Evolutionary conservation across 208 protist species (phyloP).

Genomic region (Acanthamoeba sp.): DNA sequence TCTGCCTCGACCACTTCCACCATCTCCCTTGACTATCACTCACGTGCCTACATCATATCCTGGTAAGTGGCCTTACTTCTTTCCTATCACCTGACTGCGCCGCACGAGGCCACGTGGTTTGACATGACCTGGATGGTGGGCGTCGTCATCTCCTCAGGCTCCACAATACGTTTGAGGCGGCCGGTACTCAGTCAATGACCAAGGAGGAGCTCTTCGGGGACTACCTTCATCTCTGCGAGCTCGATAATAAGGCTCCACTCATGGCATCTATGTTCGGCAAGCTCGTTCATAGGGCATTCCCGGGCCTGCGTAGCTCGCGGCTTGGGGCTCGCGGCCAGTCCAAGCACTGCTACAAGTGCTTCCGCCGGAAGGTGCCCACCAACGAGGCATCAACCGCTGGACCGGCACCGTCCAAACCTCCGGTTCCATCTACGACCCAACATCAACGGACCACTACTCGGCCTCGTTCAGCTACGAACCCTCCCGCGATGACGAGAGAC

Average conservation of each 20-base stretch:
- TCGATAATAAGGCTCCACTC: neutral
- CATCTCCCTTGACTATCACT: too few relatives aligned
- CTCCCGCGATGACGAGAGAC: too few relatives aligned
- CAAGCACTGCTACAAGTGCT: conserved; percentile 47
- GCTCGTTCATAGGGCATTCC: conserved; percentile 2
- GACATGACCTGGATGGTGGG: too few relatives aligned
- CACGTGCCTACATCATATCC: too few relatives aligned
- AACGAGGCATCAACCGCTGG: neutral
- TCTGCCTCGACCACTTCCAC: too few relatives aligned
- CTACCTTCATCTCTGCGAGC: neutral
- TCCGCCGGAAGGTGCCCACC: neutral
- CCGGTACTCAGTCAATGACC: neutral
- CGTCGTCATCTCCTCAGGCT: neutral
- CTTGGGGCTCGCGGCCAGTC: neutral
- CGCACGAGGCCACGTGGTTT: too few relatives aligned
- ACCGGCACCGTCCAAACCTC: neutral
- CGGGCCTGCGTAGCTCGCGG: neutral
- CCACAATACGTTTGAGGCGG: neutral
- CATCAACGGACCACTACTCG: too few relatives aligned
- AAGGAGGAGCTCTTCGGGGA: neutral
- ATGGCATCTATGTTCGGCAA: conserved; percentile 22
- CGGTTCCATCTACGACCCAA: neutral
- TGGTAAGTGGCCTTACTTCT: too few relatives aligned
- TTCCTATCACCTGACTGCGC: too few relatives aligned
- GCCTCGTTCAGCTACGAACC: too few relatives aligned